Percentiles rank a stretch among this genome's conserved stretches.
These are phyloP conservation scores for Multifurca ochricompacta DNA, from an alignment of 768 basidiomycete species.

Conservation along the genomic window DNA sequence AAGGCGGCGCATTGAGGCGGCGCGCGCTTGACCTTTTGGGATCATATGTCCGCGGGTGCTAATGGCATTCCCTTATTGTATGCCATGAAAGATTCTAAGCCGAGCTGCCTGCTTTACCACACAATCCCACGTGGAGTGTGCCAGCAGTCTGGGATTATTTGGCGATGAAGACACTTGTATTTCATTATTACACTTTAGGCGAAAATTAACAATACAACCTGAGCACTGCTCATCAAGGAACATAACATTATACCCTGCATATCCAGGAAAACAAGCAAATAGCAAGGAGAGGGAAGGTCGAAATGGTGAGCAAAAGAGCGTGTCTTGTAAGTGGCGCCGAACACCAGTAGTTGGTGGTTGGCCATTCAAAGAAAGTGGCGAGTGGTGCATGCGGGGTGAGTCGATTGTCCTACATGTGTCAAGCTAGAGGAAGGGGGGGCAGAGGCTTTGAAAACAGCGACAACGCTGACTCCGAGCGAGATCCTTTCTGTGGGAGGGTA, in stretches of 20 bases:
- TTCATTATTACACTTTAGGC: neutral
- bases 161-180: neutral
- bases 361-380: conserved; percentile 6
- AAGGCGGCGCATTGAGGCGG: conserved; percentile 82
- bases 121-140: neutral
- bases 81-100: conserved; percentile 10
- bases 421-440: neutral
- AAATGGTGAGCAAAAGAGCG: conserved; percentile 1
- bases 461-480: neutral
- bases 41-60: conserved; percentile 24
- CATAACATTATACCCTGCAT: conserved; percentile 8
- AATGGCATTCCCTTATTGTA: conserved; percentile 20
- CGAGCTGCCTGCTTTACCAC: neutral
- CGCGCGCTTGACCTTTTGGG: conserved; percentile 39
- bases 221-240: neutral
- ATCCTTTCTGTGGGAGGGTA: no score
- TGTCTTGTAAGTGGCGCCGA: neutral
- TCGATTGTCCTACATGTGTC: no score
- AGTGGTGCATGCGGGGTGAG: no score
- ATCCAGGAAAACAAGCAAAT: neutral
- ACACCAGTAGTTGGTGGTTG: conserved; percentile 7
- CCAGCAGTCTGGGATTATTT: neutral
- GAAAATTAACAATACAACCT: neutral
- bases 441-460: neutral
- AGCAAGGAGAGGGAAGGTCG: neutral